phyloP scores from a whole-genome alignment of 2,329 filamentous ascomycete species.

The Fusarium begoniae region DNA sequence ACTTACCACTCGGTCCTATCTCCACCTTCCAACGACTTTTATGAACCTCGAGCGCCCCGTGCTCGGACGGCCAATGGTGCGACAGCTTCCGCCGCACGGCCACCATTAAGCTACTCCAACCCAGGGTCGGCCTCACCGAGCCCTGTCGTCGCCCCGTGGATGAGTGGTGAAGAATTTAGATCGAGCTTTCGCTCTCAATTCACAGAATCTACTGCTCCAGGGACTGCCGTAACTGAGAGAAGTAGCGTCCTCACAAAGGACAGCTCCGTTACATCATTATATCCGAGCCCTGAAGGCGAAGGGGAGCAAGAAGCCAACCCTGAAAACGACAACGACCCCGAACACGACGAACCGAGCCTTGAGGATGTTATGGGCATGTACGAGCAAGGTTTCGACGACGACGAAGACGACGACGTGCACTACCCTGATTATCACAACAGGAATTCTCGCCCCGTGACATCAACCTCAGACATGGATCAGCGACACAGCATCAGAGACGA shows the following conservation, averaged over 20 bases:
- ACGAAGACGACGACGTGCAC: constrained; percentile 51
- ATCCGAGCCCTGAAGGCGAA: constrained; percentile 38
- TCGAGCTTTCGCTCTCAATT: constrained; percentile 67
- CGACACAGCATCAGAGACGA: constrained; percentile 16
- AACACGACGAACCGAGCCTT: constrained; percentile 67
- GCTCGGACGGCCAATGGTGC: constrained; percentile 41
- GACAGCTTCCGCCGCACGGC: constrained; percentile 40
- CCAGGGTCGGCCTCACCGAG: constrained; percentile 49
- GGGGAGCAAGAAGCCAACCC: constrained; percentile 48
- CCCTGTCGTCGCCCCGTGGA: constrained; percentile 56
- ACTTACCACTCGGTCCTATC: constrained; percentile 54
- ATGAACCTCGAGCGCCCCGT: constrained; percentile 47
- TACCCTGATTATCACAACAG: constrained; percentile 35
- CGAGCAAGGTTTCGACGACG: constrained; percentile 67
- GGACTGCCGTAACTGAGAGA: constrained; percentile 76
- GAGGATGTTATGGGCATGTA: constrained; percentile 78
- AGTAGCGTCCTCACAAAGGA: constrained; percentile 84
- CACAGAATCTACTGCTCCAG: constrained; percentile 65
- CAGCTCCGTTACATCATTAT: constrained; percentile 75
- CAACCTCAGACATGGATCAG: constrained; percentile 47
- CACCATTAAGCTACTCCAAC: constrained; percentile 45
- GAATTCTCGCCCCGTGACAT: constrained; percentile 46
- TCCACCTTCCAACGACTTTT: constrained; percentile 53
- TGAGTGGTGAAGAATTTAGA: constrained; percentile 61
- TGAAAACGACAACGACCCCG: constrained; percentile 37